phyloP scores from a whole-genome alignment of 768 basidiomycete species.

The Russula sp. region DNA sequence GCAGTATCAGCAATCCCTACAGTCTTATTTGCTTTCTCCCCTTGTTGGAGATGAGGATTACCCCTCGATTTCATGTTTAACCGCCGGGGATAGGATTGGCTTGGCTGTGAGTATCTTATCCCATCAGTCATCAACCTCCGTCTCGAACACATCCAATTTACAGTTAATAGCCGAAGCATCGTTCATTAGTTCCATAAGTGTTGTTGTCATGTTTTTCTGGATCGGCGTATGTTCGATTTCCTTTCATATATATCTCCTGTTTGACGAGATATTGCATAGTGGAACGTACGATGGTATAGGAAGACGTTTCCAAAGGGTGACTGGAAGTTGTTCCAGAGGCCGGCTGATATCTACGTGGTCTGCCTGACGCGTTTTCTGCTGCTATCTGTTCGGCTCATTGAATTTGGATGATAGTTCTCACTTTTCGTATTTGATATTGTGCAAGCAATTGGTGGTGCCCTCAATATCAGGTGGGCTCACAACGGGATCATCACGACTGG shows the following conservation, averaged over 20 bases:
- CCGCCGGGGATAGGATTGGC: slow-evolving; percentile 40
- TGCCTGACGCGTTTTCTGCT: neutral
- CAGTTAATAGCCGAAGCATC: slow-evolving; percentile 39
- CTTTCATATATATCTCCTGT: neutral
- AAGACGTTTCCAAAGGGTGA: neutral
- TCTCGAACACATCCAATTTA: neutral
- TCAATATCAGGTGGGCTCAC: slow-evolving; percentile 41
- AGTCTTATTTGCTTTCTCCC: too few relatives aligned
- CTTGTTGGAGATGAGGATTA: too few relatives aligned
- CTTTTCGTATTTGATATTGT: slow-evolving; percentile 38
- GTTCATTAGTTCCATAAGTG: too few relatives aligned
- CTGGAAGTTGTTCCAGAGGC: slow-evolving; percentile 36
- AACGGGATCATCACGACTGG: slow-evolving; percentile 38
- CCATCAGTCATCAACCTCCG: slow-evolving; percentile 3
- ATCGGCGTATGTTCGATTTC: slow-evolving; percentile 19
- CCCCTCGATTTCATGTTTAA: slow-evolving; percentile 33
- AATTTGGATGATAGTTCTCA: slow-evolving; percentile 32
- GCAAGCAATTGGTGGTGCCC: slow-evolving; percentile 41
- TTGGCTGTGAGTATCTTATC: slow-evolving; percentile 35
- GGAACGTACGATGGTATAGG: slow-evolving; percentile 18
- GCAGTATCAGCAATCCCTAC: slow-evolving; percentile 3
- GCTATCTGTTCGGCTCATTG: neutral
- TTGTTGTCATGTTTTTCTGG: neutral
- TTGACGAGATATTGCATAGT: neutral
- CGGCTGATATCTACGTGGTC: slow-evolving; percentile 35